phyloP scores from a whole-genome alignment of 1,139 yeast genomes.

The Yamadazyma buinensis region DNA sequence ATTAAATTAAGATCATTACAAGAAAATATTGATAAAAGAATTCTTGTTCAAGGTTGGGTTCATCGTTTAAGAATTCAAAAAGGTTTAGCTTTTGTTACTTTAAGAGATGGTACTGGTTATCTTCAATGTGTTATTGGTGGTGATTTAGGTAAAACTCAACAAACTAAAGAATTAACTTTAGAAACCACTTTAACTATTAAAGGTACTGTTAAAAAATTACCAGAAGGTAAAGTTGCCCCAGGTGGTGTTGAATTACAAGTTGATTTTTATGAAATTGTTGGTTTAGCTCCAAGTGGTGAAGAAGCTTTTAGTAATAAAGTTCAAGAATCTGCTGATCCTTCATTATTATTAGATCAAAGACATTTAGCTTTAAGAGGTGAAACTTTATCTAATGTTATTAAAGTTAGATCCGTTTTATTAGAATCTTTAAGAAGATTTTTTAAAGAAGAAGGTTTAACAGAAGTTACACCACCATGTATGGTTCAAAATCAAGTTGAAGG shows the following conservation, averaged over 20 bases:
- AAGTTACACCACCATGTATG: conserved; percentile 99
- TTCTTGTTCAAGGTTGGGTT: conserved; percentile 87
- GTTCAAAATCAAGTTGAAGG: conserved; percentile 99
- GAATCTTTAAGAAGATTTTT: conserved; percentile 73
- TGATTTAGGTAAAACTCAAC: conserved; percentile 86
- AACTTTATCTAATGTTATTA: conserved; percentile 89
- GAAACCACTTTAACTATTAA: conserved; percentile 80
- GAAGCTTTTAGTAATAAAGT: conserved; percentile 93
- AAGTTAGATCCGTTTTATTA: conserved; percentile 83
- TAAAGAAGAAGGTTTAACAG: conserved; percentile 70
- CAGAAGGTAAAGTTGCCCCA: conserved; percentile 96
- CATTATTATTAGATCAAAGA: conserved; percentile 88
- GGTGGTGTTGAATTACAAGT: conserved; percentile 94
- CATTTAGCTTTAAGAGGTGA: conserved; percentile 96
- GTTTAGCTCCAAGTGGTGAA: conserved; percentile 94
- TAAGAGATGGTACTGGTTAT: conserved; percentile 94
- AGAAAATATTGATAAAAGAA: conserved; percentile 57
- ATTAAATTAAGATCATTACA: conserved; percentile 61
- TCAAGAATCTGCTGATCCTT: conserved; percentile 92
- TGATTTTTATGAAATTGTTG: conserved; percentile 84
- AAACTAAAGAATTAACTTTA: conserved; percentile 78
- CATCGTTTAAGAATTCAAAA: conserved; percentile 93
- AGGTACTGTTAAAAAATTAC: conserved; percentile 79
- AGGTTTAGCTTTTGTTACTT: conserved; percentile 83
- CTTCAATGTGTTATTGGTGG: conserved; percentile 87